Evolutionary conservation across 1,284 basidiomycete species (phyloP), one percentile per base, ranked within the genome.

Genomic region (Ustilago shanxiensis): DNA sequence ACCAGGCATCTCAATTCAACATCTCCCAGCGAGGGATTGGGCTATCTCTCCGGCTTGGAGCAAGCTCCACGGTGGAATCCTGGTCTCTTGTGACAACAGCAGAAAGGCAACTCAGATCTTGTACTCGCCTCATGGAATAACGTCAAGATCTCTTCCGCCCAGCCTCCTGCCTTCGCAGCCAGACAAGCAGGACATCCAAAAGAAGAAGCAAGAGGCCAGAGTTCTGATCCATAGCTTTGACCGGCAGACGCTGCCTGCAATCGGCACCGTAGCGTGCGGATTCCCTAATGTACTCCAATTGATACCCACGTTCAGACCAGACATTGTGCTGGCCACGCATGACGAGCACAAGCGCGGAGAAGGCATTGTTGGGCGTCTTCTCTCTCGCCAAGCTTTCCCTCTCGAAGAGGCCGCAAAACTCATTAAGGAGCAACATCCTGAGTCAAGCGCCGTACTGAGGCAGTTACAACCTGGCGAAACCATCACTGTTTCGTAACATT

Each of bases 221-320:
- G 41, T 77, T 14, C 51, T 77, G 14, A 53, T 77, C 33, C 75
- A 77, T 54, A 70, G 70, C 61, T 77, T 77, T 29, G 70, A 77
- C 50, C 55, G 67, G 5, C 75, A 77, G 41, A 65, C 64, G 2
- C 61, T 77, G 11, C 75, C 75, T 0, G 9, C 66, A n/a, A 64
- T 77, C 50, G 75, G 75, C 11, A 39, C 31, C 1, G 71, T 77
- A 0, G 60, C 75, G 0, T 73, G 66, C 18, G 75, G 71, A 1
- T 64, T 73, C 8, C 75, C 71, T 14, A 77, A 77, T 58, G 37
- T 73, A 20, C 33, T 66, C 3, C 35, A 60, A 6, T 50, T 77
- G 10, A 57, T 67, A 22, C 63, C 67, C 28, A 24, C 49, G 14
- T 65, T 54, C 39, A 26, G 52, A 14, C 75, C 75, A 6, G 24